Evolutionary conservation across 805 yeast genomes (phyloP).

Genomic region (Ogataea degrootiae): DNA sequence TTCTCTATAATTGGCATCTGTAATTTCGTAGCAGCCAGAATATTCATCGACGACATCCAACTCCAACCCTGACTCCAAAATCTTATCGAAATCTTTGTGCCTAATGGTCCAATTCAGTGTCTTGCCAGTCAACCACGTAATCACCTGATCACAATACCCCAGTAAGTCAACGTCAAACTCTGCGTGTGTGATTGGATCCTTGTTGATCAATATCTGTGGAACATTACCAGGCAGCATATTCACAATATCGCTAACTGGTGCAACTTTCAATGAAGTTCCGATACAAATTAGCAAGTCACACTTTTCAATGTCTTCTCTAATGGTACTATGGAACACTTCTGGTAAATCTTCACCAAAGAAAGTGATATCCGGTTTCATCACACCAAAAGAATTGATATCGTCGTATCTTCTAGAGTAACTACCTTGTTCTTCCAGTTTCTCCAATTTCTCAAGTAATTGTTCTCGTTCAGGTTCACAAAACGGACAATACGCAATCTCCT

Average conservation of each 20-base stretch:
- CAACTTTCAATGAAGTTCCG: slow-evolving; percentile 88
- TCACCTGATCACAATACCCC: slow-evolving; percentile 83
- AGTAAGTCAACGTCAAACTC: slow-evolving; percentile 74
- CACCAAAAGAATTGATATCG: slow-evolving; percentile 57
- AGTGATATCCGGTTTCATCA: slow-evolving; percentile 88
- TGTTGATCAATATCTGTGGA: slow-evolving; percentile 78
- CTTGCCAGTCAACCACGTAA: slow-evolving; percentile 54
- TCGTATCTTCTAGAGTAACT: slow-evolving; percentile 24
- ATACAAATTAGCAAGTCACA: slow-evolving; percentile 82
- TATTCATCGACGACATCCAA: slow-evolving; percentile 25
- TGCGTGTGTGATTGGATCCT: slow-evolving; percentile 68
- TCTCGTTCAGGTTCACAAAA: slow-evolving; percentile 47
- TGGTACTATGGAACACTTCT: slow-evolving; percentile 52
- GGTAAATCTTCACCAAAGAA: slow-evolving; percentile 89
- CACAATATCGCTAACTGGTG: slow-evolving; percentile 89
- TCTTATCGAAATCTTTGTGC: slow-evolving; percentile 44
- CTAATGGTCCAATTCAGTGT: slow-evolving; percentile 54
- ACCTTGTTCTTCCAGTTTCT: slow-evolving; percentile 29
- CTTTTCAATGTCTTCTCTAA: slow-evolving; percentile 52
- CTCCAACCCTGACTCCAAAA: slow-evolving; percentile 29
- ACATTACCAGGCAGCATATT: slow-evolving; percentile 64
- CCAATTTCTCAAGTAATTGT: slow-evolving; percentile 21
- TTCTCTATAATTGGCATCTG: slow-evolving; percentile 26
- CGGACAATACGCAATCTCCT: slow-evolving; percentile 70
- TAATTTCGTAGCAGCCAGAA: slow-evolving; percentile 32